These are phyloP conservation scores for Nitzschia palea DNA, from an alignment of 108 stramenopile species.

Conservation along the genomic window DNA sequence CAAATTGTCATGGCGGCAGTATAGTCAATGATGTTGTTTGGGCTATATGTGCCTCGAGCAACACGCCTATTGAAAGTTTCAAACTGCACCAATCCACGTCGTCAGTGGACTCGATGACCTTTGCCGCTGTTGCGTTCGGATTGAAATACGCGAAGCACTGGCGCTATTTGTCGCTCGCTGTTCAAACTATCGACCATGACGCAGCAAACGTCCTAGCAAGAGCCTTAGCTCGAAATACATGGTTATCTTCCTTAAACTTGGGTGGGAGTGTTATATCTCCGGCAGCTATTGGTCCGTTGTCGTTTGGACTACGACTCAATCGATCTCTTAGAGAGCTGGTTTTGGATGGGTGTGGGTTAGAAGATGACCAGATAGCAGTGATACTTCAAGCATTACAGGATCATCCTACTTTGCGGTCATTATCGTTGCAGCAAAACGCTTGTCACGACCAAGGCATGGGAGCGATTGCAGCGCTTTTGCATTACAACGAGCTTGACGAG, in stretches of 20 bases:
- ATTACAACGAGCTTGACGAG: constrained; percentile 20
- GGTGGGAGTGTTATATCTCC: neutral
- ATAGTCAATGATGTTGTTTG: constrained; percentile 11
- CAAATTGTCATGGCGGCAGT: constrained; percentile 12
- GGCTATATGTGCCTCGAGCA: constrained; percentile 2
- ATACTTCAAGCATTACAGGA: constrained; percentile 15
- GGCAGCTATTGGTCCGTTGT: constrained; percentile 3
- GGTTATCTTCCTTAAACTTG: constrained; percentile 13
- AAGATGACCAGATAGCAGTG: constrained; percentile 16
- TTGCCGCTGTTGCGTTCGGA: constrained; percentile 14
- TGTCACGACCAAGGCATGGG: constrained; percentile 30
- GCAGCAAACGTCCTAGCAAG: constrained; percentile 6
- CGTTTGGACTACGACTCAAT: constrained; percentile 37
- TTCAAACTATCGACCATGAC: neutral
- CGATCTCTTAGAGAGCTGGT: constrained; percentile 7
- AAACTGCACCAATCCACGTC: neutral
- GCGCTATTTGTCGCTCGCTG: neutral
- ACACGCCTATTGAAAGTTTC: neutral
- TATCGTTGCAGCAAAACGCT: constrained; percentile 23
- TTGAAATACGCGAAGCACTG: constrained; percentile 17
- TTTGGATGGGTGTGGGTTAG: constrained; percentile 22
- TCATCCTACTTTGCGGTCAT: neutral
- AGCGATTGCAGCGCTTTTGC: constrained; percentile 17
- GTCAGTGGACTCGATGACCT: neutral
- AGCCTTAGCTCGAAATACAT: constrained; percentile 24